These are phyloP conservation scores for Trichosporon faecale DNA, from an alignment of 1,284 basidiomycete genomes.

Conservation along the genomic window DNA sequence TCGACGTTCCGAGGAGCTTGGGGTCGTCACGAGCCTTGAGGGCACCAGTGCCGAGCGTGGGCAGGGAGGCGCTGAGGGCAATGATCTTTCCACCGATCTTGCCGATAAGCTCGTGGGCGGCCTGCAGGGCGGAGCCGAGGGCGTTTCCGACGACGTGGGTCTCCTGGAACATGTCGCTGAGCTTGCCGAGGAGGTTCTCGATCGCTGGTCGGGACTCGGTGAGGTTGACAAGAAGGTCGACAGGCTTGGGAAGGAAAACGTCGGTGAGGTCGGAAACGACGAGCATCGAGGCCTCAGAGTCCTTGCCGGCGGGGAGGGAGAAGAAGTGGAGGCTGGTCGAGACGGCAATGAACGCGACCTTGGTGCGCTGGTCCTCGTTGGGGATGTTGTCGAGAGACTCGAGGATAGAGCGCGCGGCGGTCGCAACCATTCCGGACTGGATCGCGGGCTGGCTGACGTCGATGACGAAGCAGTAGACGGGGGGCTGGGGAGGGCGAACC, in stretches of 20 bases:
- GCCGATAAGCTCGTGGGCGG: conserved; percentile 90
- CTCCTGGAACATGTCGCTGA: conserved; percentile 97
- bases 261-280: conserved; percentile 96
- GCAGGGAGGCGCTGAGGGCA: conserved; percentile 81
- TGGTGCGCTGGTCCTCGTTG: conserved; percentile 88
- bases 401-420: conserved; percentile 89
- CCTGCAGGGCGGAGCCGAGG: conserved; percentile 91
- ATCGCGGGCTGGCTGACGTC: conserved; percentile 92
- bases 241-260: conserved; percentile 95
- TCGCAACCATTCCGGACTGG: conserved; percentile 95
- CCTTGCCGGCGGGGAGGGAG: conserved; percentile 71
- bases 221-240: conserved; percentile 90
- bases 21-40: conserved; percentile 96
- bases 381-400: conserved; percentile 94
- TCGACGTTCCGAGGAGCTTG: conserved; percentile 90
- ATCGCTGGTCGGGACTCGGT: conserved; percentile 77
- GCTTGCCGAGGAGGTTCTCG: conserved; percentile 73
- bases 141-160: conserved; percentile 88
- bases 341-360: conserved; percentile 88
- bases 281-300: conserved; percentile 85
- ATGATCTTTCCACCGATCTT: conserved; percentile 95
- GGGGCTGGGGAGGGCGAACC: conserved; percentile 94
- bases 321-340: conserved; percentile 96
- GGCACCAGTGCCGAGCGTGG: conserved; percentile 82
- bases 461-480: conserved; percentile 94